Percentiles rank a stretch among this genome's conserved stretches.
Evolutionary conservation across 768 basidiomycete genomes (phyloP).

Genomic region (Xerocomus brunneocitrinus): DNA sequence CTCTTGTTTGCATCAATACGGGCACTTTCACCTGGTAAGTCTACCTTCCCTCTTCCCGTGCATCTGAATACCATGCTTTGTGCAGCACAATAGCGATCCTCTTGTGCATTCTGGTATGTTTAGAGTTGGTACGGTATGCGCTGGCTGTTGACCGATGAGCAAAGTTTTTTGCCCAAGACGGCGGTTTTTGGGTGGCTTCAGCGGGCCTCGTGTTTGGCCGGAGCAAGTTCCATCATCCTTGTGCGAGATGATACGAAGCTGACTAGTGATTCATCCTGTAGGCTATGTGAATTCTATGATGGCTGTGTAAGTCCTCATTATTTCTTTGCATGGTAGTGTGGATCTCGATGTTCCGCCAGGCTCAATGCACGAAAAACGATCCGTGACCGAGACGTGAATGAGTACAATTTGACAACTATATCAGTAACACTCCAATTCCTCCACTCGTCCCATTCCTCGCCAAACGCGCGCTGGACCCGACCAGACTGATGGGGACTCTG

Average conservation of each 20-base stretch:
- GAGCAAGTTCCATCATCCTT: not conserved
- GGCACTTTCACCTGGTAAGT: slow-evolving; percentile 13
- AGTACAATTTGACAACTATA: not conserved
- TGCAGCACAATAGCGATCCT: not conserved
- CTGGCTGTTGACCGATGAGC: not conserved
- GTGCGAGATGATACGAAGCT: not conserved
- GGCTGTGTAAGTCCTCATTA: slow-evolving; percentile 5
- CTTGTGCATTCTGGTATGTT: slow-evolving; percentile 5
- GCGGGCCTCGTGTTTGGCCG: slow-evolving; percentile 2
- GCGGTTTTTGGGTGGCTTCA: not conserved
- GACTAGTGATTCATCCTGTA: not conserved
- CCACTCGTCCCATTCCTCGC: not conserved
- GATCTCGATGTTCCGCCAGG: not conserved
- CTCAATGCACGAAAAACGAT: slow-evolving; percentile 11
- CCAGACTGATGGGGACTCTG: not conserved
- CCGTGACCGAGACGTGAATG: slow-evolving; percentile 1
- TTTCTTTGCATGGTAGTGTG: not conserved
- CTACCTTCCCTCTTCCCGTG: not conserved
- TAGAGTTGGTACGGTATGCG: not conserved
- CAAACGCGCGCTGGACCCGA: not conserved
- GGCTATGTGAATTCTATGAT: slow-evolving; percentile 17
- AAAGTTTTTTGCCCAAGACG: slow-evolving; percentile 4
- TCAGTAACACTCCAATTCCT: not conserved
- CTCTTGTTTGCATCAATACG: slow-evolving; percentile 11
- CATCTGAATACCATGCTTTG: not conserved